Evolutionary conservation across 129 eudicot species (phyloP).

Genomic region (Gnaphalium uliginosum): DNA sequence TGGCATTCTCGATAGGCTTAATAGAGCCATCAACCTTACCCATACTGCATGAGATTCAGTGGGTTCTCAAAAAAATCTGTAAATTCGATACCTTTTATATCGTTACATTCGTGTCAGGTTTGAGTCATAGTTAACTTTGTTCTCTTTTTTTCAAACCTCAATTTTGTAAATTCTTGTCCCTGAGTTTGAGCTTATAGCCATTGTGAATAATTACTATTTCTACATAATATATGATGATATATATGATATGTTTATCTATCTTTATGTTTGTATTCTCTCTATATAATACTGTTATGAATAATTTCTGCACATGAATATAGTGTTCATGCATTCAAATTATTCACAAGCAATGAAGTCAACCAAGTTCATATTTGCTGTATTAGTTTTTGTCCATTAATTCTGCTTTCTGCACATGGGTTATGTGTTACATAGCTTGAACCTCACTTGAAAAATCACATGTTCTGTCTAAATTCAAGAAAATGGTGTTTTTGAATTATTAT

Average conservation of each 20-base stretch:
- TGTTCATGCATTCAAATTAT: conserved; percentile 16
- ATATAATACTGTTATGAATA: conserved; percentile 16
- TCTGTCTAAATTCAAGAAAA: conserved; percentile 34
- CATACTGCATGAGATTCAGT: conserved; percentile 70
- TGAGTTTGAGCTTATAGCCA: conserved; percentile 47
- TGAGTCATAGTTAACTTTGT: conserved; percentile 39
- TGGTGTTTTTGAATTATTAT: conserved; percentile 24
- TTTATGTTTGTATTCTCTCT: conserved; percentile 17
- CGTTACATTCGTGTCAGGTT: conserved; percentile 31
- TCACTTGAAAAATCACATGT: conserved; percentile 42
- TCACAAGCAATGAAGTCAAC: conserved; percentile 38
- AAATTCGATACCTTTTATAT: conserved; percentile 48
- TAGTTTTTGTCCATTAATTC: conserved; percentile 36
- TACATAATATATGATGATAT: not conserved
- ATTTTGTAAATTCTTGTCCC: conserved; percentile 56
- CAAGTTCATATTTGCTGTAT: conserved; percentile 42
- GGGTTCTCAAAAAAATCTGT: conserved; percentile 40
- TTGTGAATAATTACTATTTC: conserved; percentile 55
- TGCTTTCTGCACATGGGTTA: conserved; percentile 50
- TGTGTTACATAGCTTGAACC: conserved; percentile 41
- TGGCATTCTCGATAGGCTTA: conserved; percentile 83
- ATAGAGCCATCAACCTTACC: conserved; percentile 65
- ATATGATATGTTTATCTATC: conserved; percentile 21
- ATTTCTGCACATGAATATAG: conserved; percentile 39
- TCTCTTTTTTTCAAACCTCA: conserved; percentile 29